Conservation (phyloP, 1,284 basidiomycete genomes). For the Microstroma glucosiphilum region DNA sequence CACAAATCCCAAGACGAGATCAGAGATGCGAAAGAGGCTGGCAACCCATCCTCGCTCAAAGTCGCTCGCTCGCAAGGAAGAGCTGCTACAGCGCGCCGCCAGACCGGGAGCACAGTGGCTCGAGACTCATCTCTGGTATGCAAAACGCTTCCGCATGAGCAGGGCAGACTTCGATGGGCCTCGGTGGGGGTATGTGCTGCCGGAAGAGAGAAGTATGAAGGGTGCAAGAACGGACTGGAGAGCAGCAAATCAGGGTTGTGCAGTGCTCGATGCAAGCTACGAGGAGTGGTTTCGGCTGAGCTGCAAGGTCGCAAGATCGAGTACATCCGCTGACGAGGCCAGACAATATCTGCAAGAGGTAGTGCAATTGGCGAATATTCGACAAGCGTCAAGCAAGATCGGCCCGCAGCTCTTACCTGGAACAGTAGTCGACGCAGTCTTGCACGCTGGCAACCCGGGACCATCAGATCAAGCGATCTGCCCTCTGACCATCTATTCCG, state of each 20-base stretch:
- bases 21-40: constrained; percentile 28
- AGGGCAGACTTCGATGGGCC: constrained; percentile 7
- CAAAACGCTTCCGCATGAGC: constrained; percentile 48
- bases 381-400: background rate
- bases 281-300: constrained; percentile 12
- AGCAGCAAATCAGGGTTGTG: constrained; percentile 20
- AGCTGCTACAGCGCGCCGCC: constrained; percentile 21
- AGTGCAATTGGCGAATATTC: background rate
- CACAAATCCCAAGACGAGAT: constrained; percentile 30
- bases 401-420: background rate
- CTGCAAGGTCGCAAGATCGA: constrained; percentile 3
- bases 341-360: background rate
- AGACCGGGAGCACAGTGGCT: constrained; percentile 35
- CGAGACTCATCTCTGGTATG: constrained; percentile 50
- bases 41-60: constrained; percentile 18
- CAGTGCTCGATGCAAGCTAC: constrained; percentile 44
- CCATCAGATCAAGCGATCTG: constrained; percentile 3
- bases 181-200: constrained; percentile 37
- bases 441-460: constrained; percentile 1
- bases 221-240: constrained; percentile 36
- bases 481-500: background rate
- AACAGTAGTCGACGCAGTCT: background rate
- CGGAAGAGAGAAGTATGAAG: constrained; percentile 44
- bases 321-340: background rate
- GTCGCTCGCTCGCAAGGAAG: background rate